Conservation (phyloP, 108 stramenopile species). For the Skeletonema costatum region DNA sequence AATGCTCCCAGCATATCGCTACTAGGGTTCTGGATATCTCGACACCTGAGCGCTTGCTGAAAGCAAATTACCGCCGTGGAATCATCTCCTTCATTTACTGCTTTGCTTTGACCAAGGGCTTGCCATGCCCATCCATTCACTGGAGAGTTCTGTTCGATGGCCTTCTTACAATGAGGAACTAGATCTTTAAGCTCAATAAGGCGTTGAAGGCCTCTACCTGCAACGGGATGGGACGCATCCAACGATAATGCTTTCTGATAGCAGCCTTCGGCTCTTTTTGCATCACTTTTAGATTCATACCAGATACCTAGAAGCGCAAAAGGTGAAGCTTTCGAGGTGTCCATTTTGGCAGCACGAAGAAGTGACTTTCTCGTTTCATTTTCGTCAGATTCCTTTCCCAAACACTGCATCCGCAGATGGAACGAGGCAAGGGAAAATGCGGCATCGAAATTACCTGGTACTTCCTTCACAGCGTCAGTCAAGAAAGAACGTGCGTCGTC, state of each 20-base stretch:
- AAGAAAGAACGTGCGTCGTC: constrained; percentile 63
- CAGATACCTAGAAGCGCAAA: constrained; percentile 77
- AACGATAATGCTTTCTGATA: constrained; percentile 58
- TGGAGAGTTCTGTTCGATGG: constrained; percentile 51
- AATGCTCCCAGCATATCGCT: constrained; percentile 50
- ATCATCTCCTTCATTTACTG: constrained; percentile 47
- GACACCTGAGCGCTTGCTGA: constrained; percentile 64
- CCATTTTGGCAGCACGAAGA: constrained; percentile 73
- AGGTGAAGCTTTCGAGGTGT: constrained; percentile 55
- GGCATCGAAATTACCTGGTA: constrained; percentile 59
- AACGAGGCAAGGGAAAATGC: constrained; percentile 68
- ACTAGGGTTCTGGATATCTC: constrained; percentile 55
- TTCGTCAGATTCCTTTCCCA: constrained; percentile 1
- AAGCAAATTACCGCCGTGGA: constrained; percentile 61
- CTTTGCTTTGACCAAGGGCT: constrained; percentile 49
- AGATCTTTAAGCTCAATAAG: constrained; percentile 28
- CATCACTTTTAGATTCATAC: constrained; percentile 62
- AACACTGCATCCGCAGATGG: constrained; percentile 47
- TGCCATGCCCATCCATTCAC: constrained; percentile 82
- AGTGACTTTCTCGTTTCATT: constrained; percentile 43
- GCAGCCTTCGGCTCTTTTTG: constrained; percentile 62
- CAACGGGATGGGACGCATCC: constrained; percentile 75
- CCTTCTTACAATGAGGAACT: constrained; percentile 39
- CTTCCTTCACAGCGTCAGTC: constrained; percentile 54
- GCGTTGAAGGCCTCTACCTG: constrained; percentile 70